A percentile compares a stretch with the other conserved stretches of the same genome.
Conservation (phyloP, 495 filamentous ascomycete species). For the Penicillium chermesinum region DNA sequence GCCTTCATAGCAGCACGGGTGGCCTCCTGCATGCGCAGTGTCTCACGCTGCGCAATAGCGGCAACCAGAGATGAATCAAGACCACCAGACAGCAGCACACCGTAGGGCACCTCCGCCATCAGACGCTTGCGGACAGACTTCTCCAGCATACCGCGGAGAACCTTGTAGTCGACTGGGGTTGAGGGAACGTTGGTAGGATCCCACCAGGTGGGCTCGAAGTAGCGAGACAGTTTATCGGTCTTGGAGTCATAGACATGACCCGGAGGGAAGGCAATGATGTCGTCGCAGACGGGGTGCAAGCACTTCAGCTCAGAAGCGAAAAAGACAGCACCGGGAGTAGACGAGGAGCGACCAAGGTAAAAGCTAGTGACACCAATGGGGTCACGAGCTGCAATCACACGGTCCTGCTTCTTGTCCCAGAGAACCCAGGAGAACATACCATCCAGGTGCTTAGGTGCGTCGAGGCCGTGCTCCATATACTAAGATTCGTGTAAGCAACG, state of each 20-base stretch:
- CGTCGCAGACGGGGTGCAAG: conserved; percentile 88
- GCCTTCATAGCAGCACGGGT: conserved; percentile 34
- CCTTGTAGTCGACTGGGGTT: conserved; percentile 73
- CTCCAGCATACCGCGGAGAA: conserved; percentile 76
- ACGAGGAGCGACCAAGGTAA: conserved; percentile 85
- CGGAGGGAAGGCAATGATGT: conserved; percentile 89
- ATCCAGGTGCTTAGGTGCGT: conserved; percentile 91
- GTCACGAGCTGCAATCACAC: conserved; percentile 88
- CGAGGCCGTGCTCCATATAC: conserved; percentile 89
- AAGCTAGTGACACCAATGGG: conserved; percentile 97
- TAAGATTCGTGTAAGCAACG: conserved; percentile 30
- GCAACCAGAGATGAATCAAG: conserved; percentile 94
- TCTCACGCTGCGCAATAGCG: conserved; percentile 92
- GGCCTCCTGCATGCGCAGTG: conserved; percentile 62
- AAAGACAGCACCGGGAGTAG: conserved; percentile 78
- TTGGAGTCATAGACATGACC: conserved; percentile 94
- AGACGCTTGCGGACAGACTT: conserved; percentile 89
- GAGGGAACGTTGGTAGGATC: conserved; percentile 72
- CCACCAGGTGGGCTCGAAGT: conserved; percentile 92
- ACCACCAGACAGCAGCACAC: conserved; percentile 90
- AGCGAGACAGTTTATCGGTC: conserved; percentile 72
- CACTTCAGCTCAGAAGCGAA: conserved; percentile 97
- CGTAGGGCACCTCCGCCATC: conserved; percentile 98
- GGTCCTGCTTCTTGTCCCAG: conserved; percentile 87
- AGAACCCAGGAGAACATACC: conserved; percentile 99